phyloP scores from a whole-genome alignment of 495 filamentous ascomycete genomes.

The Evernia prunastri region DNA sequence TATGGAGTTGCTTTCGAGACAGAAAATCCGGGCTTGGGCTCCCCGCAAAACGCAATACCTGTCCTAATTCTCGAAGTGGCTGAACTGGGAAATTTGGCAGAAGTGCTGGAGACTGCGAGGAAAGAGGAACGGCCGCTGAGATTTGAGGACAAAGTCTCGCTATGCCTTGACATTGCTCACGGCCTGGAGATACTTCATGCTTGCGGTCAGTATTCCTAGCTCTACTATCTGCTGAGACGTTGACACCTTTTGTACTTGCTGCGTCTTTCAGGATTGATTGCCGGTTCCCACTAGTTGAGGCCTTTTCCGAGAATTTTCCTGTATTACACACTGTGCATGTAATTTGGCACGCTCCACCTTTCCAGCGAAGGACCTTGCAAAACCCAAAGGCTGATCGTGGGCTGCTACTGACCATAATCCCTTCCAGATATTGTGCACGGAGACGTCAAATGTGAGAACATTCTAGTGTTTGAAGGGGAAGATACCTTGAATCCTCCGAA shows the following conservation, averaged over 20 bases:
- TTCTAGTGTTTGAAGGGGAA: slow-evolving; percentile 29
- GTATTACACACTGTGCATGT: too few species aligned
- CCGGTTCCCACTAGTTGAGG: too few species aligned
- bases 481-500: too few species aligned
- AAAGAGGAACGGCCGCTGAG: slow-evolving; percentile 26
- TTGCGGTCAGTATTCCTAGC: too few species aligned
- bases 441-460: slow-evolving; percentile 30
- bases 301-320: too few species aligned
- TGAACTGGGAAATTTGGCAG: slow-evolving; percentile 29
- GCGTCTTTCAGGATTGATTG: too few species aligned
- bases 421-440: slow-evolving; percentile 29
- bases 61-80: slow-evolving; percentile 27
- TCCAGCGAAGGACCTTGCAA: too few species aligned
- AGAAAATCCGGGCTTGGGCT: slow-evolving; percentile 19
- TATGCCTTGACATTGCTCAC: slow-evolving; percentile 29
- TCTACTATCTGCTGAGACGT: too few species aligned
- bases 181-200: slow-evolving; percentile 30
- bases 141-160: slow-evolving; percentile 25
- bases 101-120: slow-evolving; percentile 26
- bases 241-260: too few species aligned
- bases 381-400: too few species aligned
- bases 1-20: slow-evolving; percentile 28
- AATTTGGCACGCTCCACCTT: too few species aligned
- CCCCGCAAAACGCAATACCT: slow-evolving; percentile 23
- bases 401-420: too few species aligned